A percentile compares a stretch with the other conserved stretches of the same genome.
phyloP scores from a whole-genome alignment of 2,329 filamentous ascomycete genomes.

The Arthroderma sp. region DNA sequence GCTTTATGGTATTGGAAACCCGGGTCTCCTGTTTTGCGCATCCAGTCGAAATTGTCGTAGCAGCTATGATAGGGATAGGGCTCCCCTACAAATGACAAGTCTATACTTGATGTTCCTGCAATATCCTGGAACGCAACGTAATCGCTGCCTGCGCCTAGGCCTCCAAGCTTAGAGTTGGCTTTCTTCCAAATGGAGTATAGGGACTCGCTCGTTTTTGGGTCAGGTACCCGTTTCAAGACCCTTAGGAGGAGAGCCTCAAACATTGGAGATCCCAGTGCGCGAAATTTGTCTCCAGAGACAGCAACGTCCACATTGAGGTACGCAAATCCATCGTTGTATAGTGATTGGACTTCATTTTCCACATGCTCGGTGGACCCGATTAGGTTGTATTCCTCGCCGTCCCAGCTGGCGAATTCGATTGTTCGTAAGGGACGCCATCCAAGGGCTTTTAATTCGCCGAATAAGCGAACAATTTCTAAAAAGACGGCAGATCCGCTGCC shows the following conservation, averaged over 20 bases:
- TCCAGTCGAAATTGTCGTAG: slow-evolving; percentile 83
- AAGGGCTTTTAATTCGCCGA: slow-evolving; percentile 60
- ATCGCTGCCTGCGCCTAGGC: slow-evolving; percentile 63
- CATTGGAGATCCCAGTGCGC: slow-evolving; percentile 66
- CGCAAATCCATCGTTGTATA: slow-evolving; percentile 63
- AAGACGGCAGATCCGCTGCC: slow-evolving; percentile 83
- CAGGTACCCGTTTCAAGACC: slow-evolving; percentile 59
- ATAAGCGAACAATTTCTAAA: slow-evolving; percentile 73
- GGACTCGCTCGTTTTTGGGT: slow-evolving; percentile 59
- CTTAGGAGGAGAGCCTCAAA: slow-evolving; percentile 60
- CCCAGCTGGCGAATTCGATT: slow-evolving; percentile 95
- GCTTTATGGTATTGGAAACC: slow-evolving; percentile 67
- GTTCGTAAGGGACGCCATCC: slow-evolving; percentile 90
- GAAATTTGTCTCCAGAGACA: slow-evolving; percentile 61
- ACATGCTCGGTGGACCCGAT: slow-evolving; percentile 93
- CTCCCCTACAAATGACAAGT: slow-evolving; percentile 62
- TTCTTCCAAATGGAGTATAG: slow-evolving; percentile 66
- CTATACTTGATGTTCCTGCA: slow-evolving; percentile 74
- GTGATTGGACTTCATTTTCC: slow-evolving; percentile 61
- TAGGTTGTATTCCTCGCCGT: slow-evolving; percentile 82
- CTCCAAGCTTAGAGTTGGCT: slow-evolving; percentile 45
- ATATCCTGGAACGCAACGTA: slow-evolving; percentile 86
- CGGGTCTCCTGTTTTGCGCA: slow-evolving; percentile 66
- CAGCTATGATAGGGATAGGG: slow-evolving; percentile 64
- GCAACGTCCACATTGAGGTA: slow-evolving; percentile 88